These are phyloP conservation scores for Rehmannia glutinosa DNA, from an alignment of 257 asterid species.

Conservation along the genomic window DNA sequence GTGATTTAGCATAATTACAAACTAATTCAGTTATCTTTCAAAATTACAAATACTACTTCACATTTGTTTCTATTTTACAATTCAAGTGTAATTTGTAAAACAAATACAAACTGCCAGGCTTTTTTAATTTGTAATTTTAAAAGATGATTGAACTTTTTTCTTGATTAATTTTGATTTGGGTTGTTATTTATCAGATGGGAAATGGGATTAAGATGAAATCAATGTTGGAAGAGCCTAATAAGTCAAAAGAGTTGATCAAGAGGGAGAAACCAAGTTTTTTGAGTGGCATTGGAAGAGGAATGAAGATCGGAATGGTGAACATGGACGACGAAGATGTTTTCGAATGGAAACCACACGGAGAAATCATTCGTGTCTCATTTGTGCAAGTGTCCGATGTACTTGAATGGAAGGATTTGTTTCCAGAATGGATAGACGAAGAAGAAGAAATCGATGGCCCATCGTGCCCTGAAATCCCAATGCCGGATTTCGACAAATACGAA, in stretches of 20 bases:
- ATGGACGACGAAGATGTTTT: conserved; percentile 74
- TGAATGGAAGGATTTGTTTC: conserved; percentile 74
- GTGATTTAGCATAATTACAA: no score
- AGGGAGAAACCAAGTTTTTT: conserved; percentile 65
- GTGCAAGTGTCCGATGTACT: conserved; percentile 47
- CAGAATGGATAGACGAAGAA: conserved; percentile 97
- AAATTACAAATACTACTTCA: no score
- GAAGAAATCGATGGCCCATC: conserved; percentile 72
- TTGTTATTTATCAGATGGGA: conserved; percentile 23
- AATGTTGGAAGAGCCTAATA: conserved; percentile 40
- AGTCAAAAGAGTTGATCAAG: conserved; percentile 48
- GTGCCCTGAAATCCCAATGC: conserved; percentile 94
- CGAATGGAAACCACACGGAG: conserved; percentile 52
- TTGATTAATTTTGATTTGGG: neutral
- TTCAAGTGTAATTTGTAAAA: no score
- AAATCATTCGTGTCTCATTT: conserved; percentile 28
- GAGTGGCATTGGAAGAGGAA: conserved; percentile 33
- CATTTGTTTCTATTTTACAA: neutral
- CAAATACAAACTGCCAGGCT: no score
- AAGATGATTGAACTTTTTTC: no score
- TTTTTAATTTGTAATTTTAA: no score
- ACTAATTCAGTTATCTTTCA: no score
- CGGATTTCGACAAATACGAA: conserved; percentile 24
- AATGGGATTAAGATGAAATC: conserved; percentile 68
- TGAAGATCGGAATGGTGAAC: conserved; percentile 68